Base-by-base conservation (phyloP, 192 early-diverging fungal genomes). In the Umbelopsis isabellina region DNA sequence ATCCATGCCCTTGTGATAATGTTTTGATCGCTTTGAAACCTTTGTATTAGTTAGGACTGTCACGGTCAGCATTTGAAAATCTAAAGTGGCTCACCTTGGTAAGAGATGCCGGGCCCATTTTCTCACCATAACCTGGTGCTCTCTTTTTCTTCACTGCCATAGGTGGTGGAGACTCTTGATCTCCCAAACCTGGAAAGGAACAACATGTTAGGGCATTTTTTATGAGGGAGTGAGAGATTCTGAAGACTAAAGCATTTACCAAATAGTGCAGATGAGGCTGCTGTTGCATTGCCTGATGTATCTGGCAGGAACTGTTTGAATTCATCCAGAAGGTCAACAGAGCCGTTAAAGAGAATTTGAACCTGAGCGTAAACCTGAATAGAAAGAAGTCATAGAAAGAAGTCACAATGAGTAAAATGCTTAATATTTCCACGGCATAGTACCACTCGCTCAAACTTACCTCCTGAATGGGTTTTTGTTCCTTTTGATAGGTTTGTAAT, bases 231-330 rank as follows among this genome's bases (percentile, higher is more conserved):
- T 3, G 9, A 22, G 27, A 61, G 13, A 18, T 3, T 1, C 5
- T 18, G 37, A 1, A 8, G 27, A 61, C 16, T 27, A 23, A 25
- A 12, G 51, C 27, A 1, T 1, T 53, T 61, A 61, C 79, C 80
- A 70, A 84, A 81, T 21, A 84, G 66, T 18, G 73, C 78, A 15
- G 70, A 47, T n/a, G 70, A 65, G 37, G 78, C 75, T 6, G 74
- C 72, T 37, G 84, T 74, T 37, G 78, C 79, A 27, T 84, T 79
- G 58, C 90, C 88, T 66, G 79, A 82, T 11, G 86, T 91, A 71
- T 99, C 96, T 0, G 97, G 97, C 50, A 99, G 73, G 75, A 99
- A 98, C 72, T 95, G 94, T 80, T 97, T 97, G 78, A 99, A 99
- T 82, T 99, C 97, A 49, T 97, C 95, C 66, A 99, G 73, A 20